A percentile compares a stretch with the other conserved stretches of the same genome.
These are phyloP conservation scores for Flaveria robusta DNA, from an alignment of 129 eudicot species.

Conservation along the genomic window DNA sequence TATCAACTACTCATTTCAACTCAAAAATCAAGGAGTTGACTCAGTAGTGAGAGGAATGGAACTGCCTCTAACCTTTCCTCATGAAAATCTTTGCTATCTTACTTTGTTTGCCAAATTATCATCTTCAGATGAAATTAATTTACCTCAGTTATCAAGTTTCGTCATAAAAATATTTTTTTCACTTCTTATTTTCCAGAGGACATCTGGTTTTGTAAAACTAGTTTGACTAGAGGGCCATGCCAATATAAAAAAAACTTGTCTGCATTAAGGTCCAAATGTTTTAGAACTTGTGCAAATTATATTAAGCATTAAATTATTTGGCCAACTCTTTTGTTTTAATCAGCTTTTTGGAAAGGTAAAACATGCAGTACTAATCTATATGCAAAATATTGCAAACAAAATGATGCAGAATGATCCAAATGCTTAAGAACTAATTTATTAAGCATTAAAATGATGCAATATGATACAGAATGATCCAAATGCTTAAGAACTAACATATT, in stretches of 20 bases:
- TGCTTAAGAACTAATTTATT: neutral
- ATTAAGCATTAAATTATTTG: neutral
- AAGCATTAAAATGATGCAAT: neutral
- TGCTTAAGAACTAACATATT: too few relatives aligned
- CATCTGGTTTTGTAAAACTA: conserved; percentile 31
- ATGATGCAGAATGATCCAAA: too few relatives aligned
- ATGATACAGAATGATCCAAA: too few relatives aligned
- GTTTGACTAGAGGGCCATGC: conserved; percentile 35
- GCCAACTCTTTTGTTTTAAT: neutral
- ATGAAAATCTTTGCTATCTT: conserved; percentile 45
- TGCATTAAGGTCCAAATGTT: neutral
- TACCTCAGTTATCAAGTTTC: conserved; percentile 39
- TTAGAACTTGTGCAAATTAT: neutral
- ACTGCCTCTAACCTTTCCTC: conserved; percentile 25
- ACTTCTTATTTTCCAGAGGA: conserved; percentile 34
- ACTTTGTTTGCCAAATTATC: conserved; percentile 41
- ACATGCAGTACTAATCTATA: neutral
- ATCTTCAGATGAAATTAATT: conserved; percentile 33
- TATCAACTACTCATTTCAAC: too few relatives aligned
- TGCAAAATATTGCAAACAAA: too few relatives aligned
- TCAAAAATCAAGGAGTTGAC: too few relatives aligned
- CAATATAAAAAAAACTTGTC: conserved; percentile 35
- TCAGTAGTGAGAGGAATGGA: neutral
- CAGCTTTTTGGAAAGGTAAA: neutral
- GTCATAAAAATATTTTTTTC: conserved; percentile 15